Evolutionary conservation across 129 eudicot genomes (phyloP).

Genomic region (Artemisia annua): DNA sequence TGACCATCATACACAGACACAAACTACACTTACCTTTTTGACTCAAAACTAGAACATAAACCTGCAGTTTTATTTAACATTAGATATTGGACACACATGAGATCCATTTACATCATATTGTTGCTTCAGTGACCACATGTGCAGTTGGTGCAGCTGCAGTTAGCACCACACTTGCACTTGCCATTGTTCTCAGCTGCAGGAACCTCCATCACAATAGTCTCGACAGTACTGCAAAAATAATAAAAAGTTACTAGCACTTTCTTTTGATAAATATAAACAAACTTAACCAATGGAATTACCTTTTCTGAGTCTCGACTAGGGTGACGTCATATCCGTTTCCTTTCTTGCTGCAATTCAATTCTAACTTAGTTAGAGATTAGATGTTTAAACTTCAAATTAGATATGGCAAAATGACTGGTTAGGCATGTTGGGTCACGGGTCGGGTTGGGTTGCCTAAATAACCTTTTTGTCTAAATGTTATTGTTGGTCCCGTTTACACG

Average conservation of each 20-base stretch:
- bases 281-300: constrained; percentile 21
- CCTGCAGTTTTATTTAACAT: constrained; percentile 27
- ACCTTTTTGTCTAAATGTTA: not conserved
- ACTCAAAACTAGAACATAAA: constrained; percentile 11
- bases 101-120: constrained; percentile 1
- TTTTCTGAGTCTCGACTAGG: constrained; percentile 48
- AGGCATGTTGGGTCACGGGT: constrained; percentile 2
- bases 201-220: constrained; percentile 41
- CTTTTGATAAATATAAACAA: not conserved
- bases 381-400: not conserved
- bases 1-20: constrained; percentile 24
- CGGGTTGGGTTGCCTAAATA: not conserved
- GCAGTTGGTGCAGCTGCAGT: constrained; percentile 66
- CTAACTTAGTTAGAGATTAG: not conserved
- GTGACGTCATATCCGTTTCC: constrained; percentile 44
- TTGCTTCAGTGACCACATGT: constrained; percentile 49
- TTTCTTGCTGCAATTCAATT: constrained; percentile 51
- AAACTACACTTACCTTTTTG: constrained; percentile 10
- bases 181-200: constrained; percentile 54
- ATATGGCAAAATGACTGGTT: not conserved
- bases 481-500: too few relatives aligned
- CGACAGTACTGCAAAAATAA: constrained; percentile 42
- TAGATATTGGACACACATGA: constrained; percentile 10
- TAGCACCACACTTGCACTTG: constrained; percentile 72
- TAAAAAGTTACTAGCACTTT: not conserved